phyloP scores from a whole-genome alignment of 768 basidiomycete species.

The Leccinum sublutescens region DNA sequence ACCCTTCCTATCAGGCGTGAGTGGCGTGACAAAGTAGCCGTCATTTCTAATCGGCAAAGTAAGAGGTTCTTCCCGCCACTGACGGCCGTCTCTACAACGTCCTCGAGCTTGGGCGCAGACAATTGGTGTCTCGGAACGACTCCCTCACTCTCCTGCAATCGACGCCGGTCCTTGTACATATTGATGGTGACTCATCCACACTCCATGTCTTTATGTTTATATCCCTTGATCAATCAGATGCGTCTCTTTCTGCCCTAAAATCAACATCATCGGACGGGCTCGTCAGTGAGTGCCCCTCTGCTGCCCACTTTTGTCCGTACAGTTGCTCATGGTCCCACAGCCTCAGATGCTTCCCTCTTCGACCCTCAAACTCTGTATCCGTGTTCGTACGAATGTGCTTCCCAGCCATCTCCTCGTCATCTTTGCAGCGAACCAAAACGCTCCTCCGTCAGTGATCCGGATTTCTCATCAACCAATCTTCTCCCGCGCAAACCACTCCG shows the following conservation, averaged over 20 bases:
- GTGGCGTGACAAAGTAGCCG: too few species aligned
- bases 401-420: conserved; percentile 38
- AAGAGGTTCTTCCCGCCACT: conserved; percentile 21
- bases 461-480: conserved; percentile 35
- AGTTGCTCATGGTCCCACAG: conserved; percentile 33
- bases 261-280: conserved; percentile 49
- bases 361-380: conserved; percentile 52
- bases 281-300: conserved; percentile 40
- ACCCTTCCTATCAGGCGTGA: too few species aligned
- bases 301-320: conserved; percentile 3
- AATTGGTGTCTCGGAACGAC: conserved; percentile 41
- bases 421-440: conserved; percentile 32
- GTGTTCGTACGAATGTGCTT: conserved; percentile 46
- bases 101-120: conserved; percentile 57
- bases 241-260: conserved; percentile 34
- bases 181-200: conserved; percentile 39
- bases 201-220: conserved; percentile 62
- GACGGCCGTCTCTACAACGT: conserved; percentile 34
- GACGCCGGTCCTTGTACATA: conserved; percentile 49
- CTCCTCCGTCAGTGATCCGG: conserved; percentile 15
- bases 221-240: conserved; percentile 31
- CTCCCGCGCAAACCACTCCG: conserved; percentile 50
- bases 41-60: too few species aligned
- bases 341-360: conserved; percentile 43
- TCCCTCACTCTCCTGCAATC: conserved; percentile 45